A percentile compares a stretch with the other conserved stretches of the same genome.
These are phyloP conservation scores for Eucommia ulmoides DNA, from an alignment of 257 asterid species.

Conservation along the genomic window DNA sequence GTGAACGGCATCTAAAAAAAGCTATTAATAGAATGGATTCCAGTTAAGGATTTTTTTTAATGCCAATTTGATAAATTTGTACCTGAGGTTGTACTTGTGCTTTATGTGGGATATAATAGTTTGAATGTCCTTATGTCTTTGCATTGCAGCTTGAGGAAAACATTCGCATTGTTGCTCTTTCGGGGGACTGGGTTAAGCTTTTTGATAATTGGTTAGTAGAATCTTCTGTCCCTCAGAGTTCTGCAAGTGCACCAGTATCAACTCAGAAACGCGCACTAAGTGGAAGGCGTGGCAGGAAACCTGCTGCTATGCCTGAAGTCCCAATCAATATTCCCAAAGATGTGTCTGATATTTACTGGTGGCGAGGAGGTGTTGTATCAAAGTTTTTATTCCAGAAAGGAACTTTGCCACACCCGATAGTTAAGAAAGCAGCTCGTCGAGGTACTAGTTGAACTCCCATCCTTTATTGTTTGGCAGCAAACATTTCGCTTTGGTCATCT, in stretches of 20 bases:
- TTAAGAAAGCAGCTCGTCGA: conserved; percentile 53
- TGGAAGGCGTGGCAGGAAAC: conserved; percentile 63
- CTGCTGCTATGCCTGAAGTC: conserved; percentile 28
- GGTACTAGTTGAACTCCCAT: conserved; percentile 24
- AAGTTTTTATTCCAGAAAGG: conserved; percentile 46
- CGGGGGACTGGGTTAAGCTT: conserved; percentile 66
- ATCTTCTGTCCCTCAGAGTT: conserved; percentile 32
- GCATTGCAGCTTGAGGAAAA: conserved; percentile 64
- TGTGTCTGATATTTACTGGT: conserved; percentile 48
- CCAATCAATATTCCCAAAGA: conserved; percentile 25
- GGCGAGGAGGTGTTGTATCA: conserved; percentile 57
- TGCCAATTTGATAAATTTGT: too few relatives aligned
- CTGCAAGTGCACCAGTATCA: conserved; percentile 40
- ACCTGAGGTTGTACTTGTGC: too few relatives aligned
- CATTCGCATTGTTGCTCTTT: conserved; percentile 50
- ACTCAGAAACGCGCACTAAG: conserved; percentile 59
- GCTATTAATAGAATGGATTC: too few relatives aligned
- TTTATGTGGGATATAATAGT: too few relatives aligned
- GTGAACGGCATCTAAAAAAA: too few relatives aligned
- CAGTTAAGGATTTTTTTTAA: too few relatives aligned
- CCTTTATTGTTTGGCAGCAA: conserved; percentile 11
- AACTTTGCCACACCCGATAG: conserved; percentile 35
- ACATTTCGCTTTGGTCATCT: conserved; percentile 4
- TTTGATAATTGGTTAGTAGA: conserved; percentile 42
- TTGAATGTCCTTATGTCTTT: conserved; percentile 18